phyloP scores from a whole-genome alignment of 495 filamentous ascomycete species.

The Penicillium parvum region DNA sequence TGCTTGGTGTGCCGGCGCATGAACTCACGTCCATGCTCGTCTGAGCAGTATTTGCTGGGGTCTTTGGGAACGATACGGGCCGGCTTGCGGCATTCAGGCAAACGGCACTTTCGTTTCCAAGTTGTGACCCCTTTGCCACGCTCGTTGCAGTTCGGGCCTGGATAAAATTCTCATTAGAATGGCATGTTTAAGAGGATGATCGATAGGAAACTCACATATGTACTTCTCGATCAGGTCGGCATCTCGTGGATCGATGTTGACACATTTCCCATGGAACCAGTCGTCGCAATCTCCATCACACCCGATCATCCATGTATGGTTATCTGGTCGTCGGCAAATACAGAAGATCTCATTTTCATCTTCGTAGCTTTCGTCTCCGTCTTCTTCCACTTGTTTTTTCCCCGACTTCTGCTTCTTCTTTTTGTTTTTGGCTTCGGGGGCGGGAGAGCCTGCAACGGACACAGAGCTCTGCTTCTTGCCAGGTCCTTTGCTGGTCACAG shows the following conservation, averaged over 20 bases:
- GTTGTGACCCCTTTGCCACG: slow-evolving; percentile 52
- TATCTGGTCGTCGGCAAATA: slow-evolving; percentile 66
- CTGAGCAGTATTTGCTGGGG: slow-evolving; percentile 65
- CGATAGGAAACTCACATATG: slow-evolving; percentile 48
- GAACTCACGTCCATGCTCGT: slow-evolving; percentile 58
- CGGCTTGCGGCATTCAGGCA: slow-evolving; percentile 55
- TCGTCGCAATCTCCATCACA: slow-evolving; percentile 71
- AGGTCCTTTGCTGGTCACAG: slow-evolving; percentile 48
- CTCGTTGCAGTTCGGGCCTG: slow-evolving; percentile 55
- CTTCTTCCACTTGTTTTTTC: slow-evolving; percentile 21
- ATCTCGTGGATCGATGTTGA: slow-evolving; percentile 57
- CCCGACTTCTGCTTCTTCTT: slow-evolving; percentile 24
- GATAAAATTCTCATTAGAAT: slow-evolving; percentile 8
- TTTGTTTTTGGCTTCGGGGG: slow-evolving; percentile 34
- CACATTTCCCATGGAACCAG: slow-evolving; percentile 70
- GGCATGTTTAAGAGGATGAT: neutral
- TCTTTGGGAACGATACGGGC: slow-evolving; percentile 46
- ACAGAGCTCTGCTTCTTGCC: slow-evolving; percentile 40
- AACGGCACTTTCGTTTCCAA: slow-evolving; percentile 67
- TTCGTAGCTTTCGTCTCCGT: slow-evolving; percentile 41
- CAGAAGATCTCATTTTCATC: slow-evolving; percentile 57
- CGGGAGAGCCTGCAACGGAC: slow-evolving; percentile 38
- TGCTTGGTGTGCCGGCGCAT: slow-evolving; percentile 42
- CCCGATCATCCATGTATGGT: slow-evolving; percentile 72
- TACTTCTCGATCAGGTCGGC: slow-evolving; percentile 65